Conservation (phyloP, 2,329 filamentous ascomycete genomes). For the Neonectria hederae region DNA sequence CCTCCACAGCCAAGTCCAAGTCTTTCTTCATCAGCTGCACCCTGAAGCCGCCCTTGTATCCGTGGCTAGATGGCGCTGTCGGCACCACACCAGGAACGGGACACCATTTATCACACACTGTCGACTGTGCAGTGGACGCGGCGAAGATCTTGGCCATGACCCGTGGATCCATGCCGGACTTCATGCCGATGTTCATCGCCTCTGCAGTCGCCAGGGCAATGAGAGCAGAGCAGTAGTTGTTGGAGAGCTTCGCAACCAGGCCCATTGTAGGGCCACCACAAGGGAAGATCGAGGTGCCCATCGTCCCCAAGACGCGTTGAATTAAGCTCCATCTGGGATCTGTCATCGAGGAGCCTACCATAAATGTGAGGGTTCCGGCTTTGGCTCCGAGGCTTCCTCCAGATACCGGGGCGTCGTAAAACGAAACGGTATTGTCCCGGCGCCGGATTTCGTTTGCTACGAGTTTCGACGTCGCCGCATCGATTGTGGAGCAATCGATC, state of each 20-base stretch:
- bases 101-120: constrained; percentile 23
- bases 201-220: constrained; percentile 23
- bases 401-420: constrained; percentile 23
- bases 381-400: constrained; percentile 20
- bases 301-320: neutral
- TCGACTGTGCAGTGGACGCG: constrained; percentile 24
- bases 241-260: constrained; percentile 24
- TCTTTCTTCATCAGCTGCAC: constrained; percentile 31
- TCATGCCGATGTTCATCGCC: constrained; percentile 27
- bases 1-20: constrained; percentile 18
- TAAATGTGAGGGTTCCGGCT: constrained; percentile 13
- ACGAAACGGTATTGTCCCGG: neutral
- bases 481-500: constrained; percentile 24
- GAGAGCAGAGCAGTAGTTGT: constrained; percentile 27
- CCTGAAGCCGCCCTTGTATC: constrained; percentile 26
- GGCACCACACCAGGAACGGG: constrained; percentile 20
- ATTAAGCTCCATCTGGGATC: neutral
- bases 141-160: constrained; percentile 17
- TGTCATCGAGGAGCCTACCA: constrained; percentile 13
- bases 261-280: constrained; percentile 22
- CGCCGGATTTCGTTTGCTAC: neutral
- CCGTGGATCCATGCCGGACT: constrained; percentile 21
- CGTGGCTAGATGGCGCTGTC: constrained; percentile 21
- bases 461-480: constrained; percentile 1
- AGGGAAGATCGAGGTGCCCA: constrained; percentile 31